Conservation (phyloP, 495 filamentous ascomycete species). For the Hypoxylon crocopeplum region DNA sequence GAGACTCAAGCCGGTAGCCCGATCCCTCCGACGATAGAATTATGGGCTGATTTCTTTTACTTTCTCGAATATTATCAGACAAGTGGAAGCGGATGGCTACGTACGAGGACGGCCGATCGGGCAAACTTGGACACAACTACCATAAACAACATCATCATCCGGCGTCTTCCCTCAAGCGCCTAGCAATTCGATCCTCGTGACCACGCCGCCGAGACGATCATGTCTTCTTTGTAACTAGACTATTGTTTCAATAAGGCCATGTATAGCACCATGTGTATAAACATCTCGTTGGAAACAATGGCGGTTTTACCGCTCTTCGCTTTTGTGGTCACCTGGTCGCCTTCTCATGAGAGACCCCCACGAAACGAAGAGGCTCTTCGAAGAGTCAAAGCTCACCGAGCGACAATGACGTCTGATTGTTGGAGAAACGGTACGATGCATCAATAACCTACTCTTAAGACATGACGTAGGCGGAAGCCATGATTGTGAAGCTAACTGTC, state of each 20-base stretch:
- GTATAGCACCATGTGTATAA: slow-evolving; percentile 2
- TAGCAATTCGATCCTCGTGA: slow-evolving; percentile 25
- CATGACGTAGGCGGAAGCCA: slow-evolving; percentile 28
- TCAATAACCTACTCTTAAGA: background rate
- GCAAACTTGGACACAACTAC: slow-evolving; percentile 22
- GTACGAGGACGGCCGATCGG: slow-evolving; percentile 27
- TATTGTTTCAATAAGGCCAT: slow-evolving; percentile 19
- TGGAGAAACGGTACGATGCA: slow-evolving; percentile 4
- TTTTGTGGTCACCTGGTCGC: slow-evolving; percentile 5
- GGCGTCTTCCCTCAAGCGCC: slow-evolving; percentile 9
- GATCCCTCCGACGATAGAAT: slow-evolving; percentile 16
- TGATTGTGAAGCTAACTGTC: slow-evolving; percentile 11
- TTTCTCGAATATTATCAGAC: slow-evolving; percentile 14
- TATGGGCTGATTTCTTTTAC: slow-evolving; percentile 34
- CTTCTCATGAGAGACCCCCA: slow-evolving; percentile 18
- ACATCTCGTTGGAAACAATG: slow-evolving; percentile 5
- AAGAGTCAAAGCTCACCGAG: slow-evolving; percentile 30
- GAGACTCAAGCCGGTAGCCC: slow-evolving; percentile 11
- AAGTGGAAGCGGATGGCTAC: slow-evolving; percentile 5
- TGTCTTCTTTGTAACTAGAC: slow-evolving; percentile 16
- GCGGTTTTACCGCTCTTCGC: background rate
- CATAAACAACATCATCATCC: slow-evolving; percentile 14
- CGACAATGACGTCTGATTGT: slow-evolving; percentile 13
- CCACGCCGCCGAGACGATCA: slow-evolving; percentile 19
- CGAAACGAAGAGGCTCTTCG: slow-evolving; percentile 4